These are phyloP conservation scores for Cadophora sp. DNA, from an alignment of 2,329 filamentous ascomycete species.

Conservation along the genomic window DNA sequence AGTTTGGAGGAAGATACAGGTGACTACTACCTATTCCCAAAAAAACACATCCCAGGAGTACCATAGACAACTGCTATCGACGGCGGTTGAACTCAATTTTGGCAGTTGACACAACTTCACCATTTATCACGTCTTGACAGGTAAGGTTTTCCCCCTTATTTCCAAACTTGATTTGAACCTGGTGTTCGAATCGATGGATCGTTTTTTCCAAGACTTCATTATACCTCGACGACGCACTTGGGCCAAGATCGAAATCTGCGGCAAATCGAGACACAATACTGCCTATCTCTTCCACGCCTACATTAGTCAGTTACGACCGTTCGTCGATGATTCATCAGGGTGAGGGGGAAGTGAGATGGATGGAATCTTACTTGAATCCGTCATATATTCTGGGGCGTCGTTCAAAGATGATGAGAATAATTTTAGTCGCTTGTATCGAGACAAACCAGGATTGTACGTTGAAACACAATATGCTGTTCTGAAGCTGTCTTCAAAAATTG, in stretches of 20 bases:
- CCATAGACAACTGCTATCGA: too few relatives aligned
- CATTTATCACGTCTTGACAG: constrained; percentile 4
- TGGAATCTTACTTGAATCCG: too few relatives aligned
- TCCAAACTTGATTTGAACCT: not conserved
- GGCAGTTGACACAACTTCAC: constrained; percentile 25
- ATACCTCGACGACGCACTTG: not conserved
- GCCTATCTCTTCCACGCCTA: not conserved
- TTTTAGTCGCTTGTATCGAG: too few relatives aligned
- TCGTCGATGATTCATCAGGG: not conserved
- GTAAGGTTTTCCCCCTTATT: not conserved
- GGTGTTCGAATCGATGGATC: not conserved
- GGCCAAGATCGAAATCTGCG: not conserved
- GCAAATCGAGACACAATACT: not conserved
- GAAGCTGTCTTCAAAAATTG: too few relatives aligned
- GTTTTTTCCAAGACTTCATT: not conserved
- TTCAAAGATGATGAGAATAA: too few relatives aligned
- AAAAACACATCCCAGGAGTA: too few relatives aligned
- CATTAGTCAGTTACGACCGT: not conserved
- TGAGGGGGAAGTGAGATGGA: not conserved
- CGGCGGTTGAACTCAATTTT: constrained; percentile 24
- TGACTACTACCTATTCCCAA: not conserved
- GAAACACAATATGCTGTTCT: too few relatives aligned
- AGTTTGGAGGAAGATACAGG: too few relatives aligned
- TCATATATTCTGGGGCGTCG: too few relatives aligned
- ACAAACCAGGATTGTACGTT: too few relatives aligned